Base-by-base conservation (phyloP, 2,329 filamentous ascomycete genomes). In the Epichloe typhina region DNA sequence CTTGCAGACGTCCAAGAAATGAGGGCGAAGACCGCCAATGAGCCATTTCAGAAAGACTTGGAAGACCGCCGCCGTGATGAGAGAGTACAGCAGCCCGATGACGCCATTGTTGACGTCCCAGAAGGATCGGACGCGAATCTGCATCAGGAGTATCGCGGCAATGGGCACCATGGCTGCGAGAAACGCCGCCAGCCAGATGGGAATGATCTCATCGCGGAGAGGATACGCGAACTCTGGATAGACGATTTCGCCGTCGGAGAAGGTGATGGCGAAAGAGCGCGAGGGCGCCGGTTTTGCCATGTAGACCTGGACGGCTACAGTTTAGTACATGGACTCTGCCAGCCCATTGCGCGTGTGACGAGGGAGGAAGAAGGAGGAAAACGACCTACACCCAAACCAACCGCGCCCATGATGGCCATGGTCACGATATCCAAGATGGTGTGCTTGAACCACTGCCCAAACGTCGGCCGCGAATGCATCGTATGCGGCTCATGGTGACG, bases 11-110 rank as follows among this genome's bases (percentile, higher is more conserved):
- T 72, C 73, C 19, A 88, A 72, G 68, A 87, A 88, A 63, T 86
- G 80, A 1, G 84, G 84, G n/a, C 83, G 75, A 19, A 84, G 69
- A 13, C 83, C 84, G 13, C 84, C 84, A 55, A 88, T 86, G 41
- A 88, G 75, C 75, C 77, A 83, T 66, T 88, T 88, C 62, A 88
- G 59, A 60, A 87, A 83, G 56, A 88, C 83, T 60, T 88, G 84
- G 69, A 88, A 86, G 47, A 88, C 78, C n/a, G 83, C 80, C 3
- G 82, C 82, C 5, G 75, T 72, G 66, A 87, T 84, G 55, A 87
- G 73, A 0, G 78, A 73, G 70, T 88, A 88, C 0, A 87, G 66
- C 0, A 88, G 74, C 13, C 84, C 84, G 46, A 86, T 73, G 46
- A 82, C 69, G 43, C 77, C 83, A 61, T 88, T 88, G 70, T 87